These are phyloP conservation scores for Rostrohypoxylon terebratum DNA, from an alignment of 495 filamentous ascomycete species.

Conservation along the genomic window DNA sequence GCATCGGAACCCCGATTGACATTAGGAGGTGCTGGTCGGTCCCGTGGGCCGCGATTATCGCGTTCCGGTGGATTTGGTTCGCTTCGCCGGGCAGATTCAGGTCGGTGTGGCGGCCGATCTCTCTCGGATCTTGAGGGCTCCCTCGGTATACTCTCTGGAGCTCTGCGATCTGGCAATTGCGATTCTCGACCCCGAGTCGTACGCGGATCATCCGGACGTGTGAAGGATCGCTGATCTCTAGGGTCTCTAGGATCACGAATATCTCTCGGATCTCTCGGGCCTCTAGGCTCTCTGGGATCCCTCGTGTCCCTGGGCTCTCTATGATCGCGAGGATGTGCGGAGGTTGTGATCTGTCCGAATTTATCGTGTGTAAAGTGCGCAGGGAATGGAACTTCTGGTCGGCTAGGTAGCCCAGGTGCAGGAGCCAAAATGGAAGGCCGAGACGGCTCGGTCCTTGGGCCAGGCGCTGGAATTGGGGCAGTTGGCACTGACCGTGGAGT, in stretches of 20 bases:
- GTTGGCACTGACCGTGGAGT: constrained; percentile 43
- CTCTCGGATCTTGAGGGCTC: constrained; percentile 49
- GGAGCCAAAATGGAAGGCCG: constrained; percentile 55
- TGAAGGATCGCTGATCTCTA: constrained; percentile 51
- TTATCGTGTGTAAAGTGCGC: constrained; percentile 53
- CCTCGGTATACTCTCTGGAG: constrained; percentile 42
- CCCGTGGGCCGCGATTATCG: constrained; percentile 52
- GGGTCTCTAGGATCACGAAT: constrained; percentile 54
- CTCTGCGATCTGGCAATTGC: constrained; percentile 46
- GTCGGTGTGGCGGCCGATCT: constrained; percentile 47
- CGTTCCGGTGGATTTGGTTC: constrained; percentile 55
- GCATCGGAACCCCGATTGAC: constrained; percentile 50
- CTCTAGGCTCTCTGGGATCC: constrained; percentile 52
- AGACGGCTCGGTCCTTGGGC: constrained; percentile 47
- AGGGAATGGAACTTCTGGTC: constrained; percentile 59
- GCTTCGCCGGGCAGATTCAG: constrained; percentile 50
- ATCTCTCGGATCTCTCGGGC: constrained; percentile 47
- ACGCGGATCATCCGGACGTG: constrained; percentile 51
- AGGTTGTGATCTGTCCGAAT: constrained; percentile 52
- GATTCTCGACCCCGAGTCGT: constrained; percentile 42
- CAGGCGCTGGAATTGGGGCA: constrained; percentile 24
- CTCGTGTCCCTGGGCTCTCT: constrained; percentile 48
- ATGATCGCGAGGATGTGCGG: constrained; percentile 52
- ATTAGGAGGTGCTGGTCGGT: constrained; percentile 45
- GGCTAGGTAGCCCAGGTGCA: constrained; percentile 57